These are phyloP conservation scores for Grosmannia serpens DNA, from an alignment of 2,329 filamentous ascomycete species.

Conservation along the genomic window DNA sequence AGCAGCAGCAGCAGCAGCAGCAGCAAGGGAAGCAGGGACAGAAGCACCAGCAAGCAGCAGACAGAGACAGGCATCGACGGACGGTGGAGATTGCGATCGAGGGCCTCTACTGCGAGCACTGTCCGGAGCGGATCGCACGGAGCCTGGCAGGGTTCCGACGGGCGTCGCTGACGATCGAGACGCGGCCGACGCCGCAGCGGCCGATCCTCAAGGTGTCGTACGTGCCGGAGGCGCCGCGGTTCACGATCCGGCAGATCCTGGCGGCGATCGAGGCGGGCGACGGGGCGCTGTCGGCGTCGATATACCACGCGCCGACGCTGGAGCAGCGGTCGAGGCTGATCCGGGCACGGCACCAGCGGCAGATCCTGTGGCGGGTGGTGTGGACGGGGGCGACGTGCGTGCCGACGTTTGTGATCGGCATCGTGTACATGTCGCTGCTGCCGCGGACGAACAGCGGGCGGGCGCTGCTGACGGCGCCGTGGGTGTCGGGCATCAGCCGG, in stretches of 20 bases:
- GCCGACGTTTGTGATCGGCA: conserved; percentile 76
- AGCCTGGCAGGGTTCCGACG: conserved; percentile 42
- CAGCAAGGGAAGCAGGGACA: not conserved
- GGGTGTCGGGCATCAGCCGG: conserved; percentile 62
- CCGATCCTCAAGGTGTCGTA: conserved; percentile 65
- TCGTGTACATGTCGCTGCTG: conserved; percentile 82
- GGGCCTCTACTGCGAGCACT: conserved; percentile 66
- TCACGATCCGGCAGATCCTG: conserved; percentile 69
- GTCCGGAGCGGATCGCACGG: conserved; percentile 45
- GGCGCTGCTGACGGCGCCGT: conserved; percentile 56
- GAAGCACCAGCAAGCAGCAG: not conserved
- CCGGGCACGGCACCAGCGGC: conserved; percentile 55
- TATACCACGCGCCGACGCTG: conserved; percentile 71
- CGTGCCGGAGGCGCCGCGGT: conserved; percentile 49
- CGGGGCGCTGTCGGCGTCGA: conserved; percentile 50
- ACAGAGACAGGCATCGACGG: conserved; percentile 32
- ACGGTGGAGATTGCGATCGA: conserved; percentile 55
- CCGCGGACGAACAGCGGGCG: conserved; percentile 44
- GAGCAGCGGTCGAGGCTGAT: conserved; percentile 71
- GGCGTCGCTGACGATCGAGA: conserved; percentile 38
- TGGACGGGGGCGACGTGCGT: conserved; percentile 61
- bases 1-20: not conserved
- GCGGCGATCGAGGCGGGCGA: conserved; percentile 55
- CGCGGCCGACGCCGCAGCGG: conserved; percentile 42
- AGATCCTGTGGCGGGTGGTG: conserved; percentile 58